phyloP scores from a whole-genome alignment of 2,329 filamentous ascomycete genomes.

The Neopestalotiopsis clavispora region DNA sequence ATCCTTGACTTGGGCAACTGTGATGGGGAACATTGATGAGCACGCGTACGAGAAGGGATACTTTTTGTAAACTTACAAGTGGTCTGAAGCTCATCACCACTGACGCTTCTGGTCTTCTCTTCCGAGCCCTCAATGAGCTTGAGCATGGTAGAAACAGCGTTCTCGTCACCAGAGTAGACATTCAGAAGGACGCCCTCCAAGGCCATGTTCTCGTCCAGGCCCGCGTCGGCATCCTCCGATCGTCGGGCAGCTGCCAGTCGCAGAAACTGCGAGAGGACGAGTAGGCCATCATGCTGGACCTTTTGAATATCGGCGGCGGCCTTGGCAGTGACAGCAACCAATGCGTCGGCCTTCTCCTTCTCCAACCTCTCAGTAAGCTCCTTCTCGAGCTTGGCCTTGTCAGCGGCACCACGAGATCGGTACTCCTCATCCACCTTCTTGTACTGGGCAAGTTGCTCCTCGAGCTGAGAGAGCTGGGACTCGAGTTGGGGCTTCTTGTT shows the following conservation, averaged over 20 bases:
- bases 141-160: constrained; percentile 74
- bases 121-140: constrained; percentile 77
- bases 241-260: constrained; percentile 78
- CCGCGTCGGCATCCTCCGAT: constrained; percentile 68
- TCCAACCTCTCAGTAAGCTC: constrained; percentile 54
- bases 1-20: constrained; percentile 65
- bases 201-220: constrained; percentile 75
- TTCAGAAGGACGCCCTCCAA: constrained; percentile 80
- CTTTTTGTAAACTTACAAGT: constrained; percentile 65
- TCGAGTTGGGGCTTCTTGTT: constrained; percentile 78
- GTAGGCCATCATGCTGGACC: constrained; percentile 66
- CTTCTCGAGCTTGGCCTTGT: constrained; percentile 67
- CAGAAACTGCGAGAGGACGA: constrained; percentile 79
- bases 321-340: constrained; percentile 60
- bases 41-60: not conserved
- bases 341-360: constrained; percentile 58
- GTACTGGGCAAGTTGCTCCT: constrained; percentile 76
- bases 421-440: constrained; percentile 78
- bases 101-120: constrained; percentile 69
- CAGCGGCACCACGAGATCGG: constrained; percentile 61
- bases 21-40: constrained; percentile 28
- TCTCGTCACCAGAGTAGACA: constrained; percentile 79
- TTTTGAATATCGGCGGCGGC: constrained; percentile 58
- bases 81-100: constrained; percentile 67
- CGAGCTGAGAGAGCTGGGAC: constrained; percentile 69